Evolutionary conservation across 2,329 filamentous ascomycete species (phyloP), one percentile per base, ranked within the genome.

Genomic region (Lachnellula arida): DNA sequence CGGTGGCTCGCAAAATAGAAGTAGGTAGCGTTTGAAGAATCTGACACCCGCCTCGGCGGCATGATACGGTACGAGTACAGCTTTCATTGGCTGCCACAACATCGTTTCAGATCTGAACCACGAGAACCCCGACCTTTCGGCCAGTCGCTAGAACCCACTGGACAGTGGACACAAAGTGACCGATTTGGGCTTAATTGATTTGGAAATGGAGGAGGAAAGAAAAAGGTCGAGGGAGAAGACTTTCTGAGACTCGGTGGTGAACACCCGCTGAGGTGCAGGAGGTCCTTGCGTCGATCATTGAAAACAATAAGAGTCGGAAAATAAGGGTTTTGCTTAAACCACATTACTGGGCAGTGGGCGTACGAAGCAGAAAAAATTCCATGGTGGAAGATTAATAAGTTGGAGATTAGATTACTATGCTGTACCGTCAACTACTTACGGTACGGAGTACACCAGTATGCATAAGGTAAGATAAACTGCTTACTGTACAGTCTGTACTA

Each of bases 241-340:
- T 14, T 12, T 34, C 23, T 32, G 11, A 25, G 22, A 39, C 14
- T 49, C 47, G 23, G 28, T n/a, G 11, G 17, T n/a, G n/a, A n/a
- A 32, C 39, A 37, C 17, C 34, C 42, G 46, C 22, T 49, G 46
- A 17, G 46, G 23, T 49, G 15, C 46, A 49, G 37, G 22, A 37
- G 35, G 49, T n/a, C 49, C 49, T 43, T 6, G 49, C 39, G 49
- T n/a, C 17, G 49, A 51, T 51, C 49, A 51, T 32, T 51, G 49
- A 17, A 51, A 44, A 51, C 49, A 43, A 42, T 22, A 51, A 12
- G 43, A 40, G 49, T 51, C 49, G 32, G 43, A 42, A 43, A 43
- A 15, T 5, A 22, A 28, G 2, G 19, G 44, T 32, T 25, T 46
- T 9, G 43, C 11, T 19, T 46, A 15, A 6, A 15, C 8, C 5